These are phyloP conservation scores for Selaginella tamariscina DNA, from an alignment of 75 land plant species.

Conservation along the genomic window DNA sequence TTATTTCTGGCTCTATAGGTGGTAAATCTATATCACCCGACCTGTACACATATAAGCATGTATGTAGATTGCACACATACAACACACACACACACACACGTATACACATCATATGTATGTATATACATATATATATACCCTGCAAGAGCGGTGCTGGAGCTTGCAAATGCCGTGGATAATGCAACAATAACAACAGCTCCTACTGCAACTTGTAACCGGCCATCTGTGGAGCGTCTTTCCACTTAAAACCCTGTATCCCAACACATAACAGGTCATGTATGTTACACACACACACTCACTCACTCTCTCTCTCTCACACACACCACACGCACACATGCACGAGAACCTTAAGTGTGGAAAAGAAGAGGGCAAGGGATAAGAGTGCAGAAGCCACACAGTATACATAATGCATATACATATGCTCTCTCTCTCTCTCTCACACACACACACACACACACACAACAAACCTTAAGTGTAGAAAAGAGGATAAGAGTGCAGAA, in stretches of 20 bases:
- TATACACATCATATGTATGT: not conserved
- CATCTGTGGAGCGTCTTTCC: slow-evolving; percentile 27
- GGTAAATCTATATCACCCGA: slow-evolving; percentile 45
- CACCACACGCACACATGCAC: too few species aligned
- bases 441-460: too few species aligned
- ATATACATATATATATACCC: slow-evolving; percentile 8
- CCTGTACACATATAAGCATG: slow-evolving; percentile 26
- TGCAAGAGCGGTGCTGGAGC: slow-evolving; percentile 20
- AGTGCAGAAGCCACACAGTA: slow-evolving; percentile 72
- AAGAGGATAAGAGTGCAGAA: too few species aligned
- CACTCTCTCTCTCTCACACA: too few species aligned
- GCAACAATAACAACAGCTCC: slow-evolving; percentile 44
- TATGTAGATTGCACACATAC: not conserved
- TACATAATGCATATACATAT: slow-evolving; percentile 66
- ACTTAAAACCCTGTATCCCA: slow-evolving; percentile 30
- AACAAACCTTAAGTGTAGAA: too few species aligned
- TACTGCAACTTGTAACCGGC: slow-evolving; percentile 50
- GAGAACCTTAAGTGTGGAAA: slow-evolving; percentile 55
- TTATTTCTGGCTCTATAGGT: slow-evolving; percentile 49
- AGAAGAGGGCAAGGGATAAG: slow-evolving; percentile 65
- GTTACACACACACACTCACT: too few species aligned
- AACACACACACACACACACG: not conserved
- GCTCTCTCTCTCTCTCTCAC: too few species aligned
- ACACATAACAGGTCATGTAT: too few species aligned
- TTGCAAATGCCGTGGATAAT: slow-evolving; percentile 44